A percentile compares a stretch with the other conserved stretches of the same genome.
phyloP scores from a whole-genome alignment of 495 filamentous ascomycete species.

The Penicillium paxilli region DNA sequence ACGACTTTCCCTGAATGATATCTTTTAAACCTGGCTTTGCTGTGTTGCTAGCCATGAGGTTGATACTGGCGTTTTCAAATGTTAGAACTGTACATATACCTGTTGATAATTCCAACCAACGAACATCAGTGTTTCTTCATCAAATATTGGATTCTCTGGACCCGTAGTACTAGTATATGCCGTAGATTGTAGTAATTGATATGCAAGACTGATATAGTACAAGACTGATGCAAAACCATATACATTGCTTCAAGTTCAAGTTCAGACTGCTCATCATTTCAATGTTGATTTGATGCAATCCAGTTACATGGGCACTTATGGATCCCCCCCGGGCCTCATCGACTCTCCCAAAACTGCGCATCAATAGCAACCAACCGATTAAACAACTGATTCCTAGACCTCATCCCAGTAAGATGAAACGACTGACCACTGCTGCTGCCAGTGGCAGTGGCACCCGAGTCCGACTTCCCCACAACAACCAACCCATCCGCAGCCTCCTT shows the following conservation, averaged over 20 bases:
- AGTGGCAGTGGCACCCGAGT: too few relatives aligned
- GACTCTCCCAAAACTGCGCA: slow-evolving; percentile 84
- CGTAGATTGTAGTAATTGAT: too few relatives aligned
- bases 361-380: slow-evolving; percentile 82
- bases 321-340: too few relatives aligned
- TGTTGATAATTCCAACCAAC: neutral
- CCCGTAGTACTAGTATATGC: too few relatives aligned
- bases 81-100: slow-evolving; percentile 6
- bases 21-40: neutral
- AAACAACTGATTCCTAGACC: slow-evolving; percentile 77
- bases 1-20: slow-evolving; percentile 18
- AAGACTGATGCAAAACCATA: too few relatives aligned
- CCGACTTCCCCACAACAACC: too few relatives aligned
- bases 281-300: too few relatives aligned
- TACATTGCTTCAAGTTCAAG: too few relatives aligned
- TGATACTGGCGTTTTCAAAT: slow-evolving; percentile 14
- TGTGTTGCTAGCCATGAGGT: neutral
- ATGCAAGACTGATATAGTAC: too few relatives aligned
- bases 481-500: slow-evolving; percentile 78
- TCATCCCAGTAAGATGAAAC: slow-evolving; percentile 70
- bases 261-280: too few relatives aligned
- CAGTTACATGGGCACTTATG: too few relatives aligned
- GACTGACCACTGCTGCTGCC: slow-evolving; percentile 50
- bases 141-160: too few relatives aligned
- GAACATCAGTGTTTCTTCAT: neutral